Evolutionary conservation across 2,329 filamentous ascomycete genomes (phyloP).

Genomic region (Calonectria pauciramosa): DNA sequence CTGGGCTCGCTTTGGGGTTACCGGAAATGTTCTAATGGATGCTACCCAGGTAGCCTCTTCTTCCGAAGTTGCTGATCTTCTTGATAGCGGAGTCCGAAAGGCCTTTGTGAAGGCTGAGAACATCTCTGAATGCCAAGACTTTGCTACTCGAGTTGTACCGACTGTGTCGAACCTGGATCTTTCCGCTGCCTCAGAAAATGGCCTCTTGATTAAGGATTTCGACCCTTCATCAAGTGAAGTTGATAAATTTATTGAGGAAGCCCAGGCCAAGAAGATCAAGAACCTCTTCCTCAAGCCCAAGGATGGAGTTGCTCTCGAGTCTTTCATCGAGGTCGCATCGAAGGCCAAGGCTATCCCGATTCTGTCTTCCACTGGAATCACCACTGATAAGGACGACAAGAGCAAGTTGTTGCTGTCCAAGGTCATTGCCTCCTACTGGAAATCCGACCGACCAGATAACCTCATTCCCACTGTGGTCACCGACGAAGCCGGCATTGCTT

Average conservation of each 20-base stretch:
- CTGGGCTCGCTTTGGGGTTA: constrained; percentile 63
- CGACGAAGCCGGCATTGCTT: constrained; percentile 85
- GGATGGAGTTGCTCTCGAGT: constrained; percentile 60
- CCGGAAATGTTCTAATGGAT: constrained; percentile 80
- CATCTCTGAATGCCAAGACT: constrained; percentile 69
- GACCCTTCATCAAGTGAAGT: constrained; percentile 59
- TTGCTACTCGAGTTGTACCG: constrained; percentile 69
- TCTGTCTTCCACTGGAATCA: constrained; percentile 78
- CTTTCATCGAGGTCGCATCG: constrained; percentile 62
- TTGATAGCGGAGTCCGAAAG: constrained; percentile 87
- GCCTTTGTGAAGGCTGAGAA: constrained; percentile 84
- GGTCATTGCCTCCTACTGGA: constrained; percentile 81
- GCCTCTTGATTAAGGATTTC: constrained; percentile 67
- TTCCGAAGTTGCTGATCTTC: constrained; percentile 82
- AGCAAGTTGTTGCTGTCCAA: constrained; percentile 72
- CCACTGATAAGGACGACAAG: constrained; percentile 74
- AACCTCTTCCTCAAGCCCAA: constrained; percentile 66
- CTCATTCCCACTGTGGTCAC: constrained; percentile 92
- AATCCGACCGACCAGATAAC: constrained; percentile 85
- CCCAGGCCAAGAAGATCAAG: constrained; percentile 60
- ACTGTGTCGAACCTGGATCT: constrained; percentile 62
- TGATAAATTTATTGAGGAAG: constrained; percentile 59
- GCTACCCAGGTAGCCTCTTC: constrained; percentile 76
- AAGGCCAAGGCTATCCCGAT: constrained; percentile 76
- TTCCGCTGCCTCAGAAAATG: constrained; percentile 61